Base-by-base conservation (phyloP, 495 filamentous ascomycete species). In the Amphirosellinia nigrospora region DNA sequence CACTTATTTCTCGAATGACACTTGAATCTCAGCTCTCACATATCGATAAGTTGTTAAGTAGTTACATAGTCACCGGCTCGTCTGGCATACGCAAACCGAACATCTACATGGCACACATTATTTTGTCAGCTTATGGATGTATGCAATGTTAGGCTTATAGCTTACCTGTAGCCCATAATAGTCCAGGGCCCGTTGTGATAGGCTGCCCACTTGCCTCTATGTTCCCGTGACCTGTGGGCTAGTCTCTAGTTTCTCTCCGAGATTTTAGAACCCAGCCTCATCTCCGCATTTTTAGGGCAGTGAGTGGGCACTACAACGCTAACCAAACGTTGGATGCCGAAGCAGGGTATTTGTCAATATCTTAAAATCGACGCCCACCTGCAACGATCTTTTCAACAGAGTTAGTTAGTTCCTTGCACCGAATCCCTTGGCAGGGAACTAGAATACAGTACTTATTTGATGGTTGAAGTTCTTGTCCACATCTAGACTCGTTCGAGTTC, bases 261-360 rank as follows among this genome's bases (percentile, higher is more conserved):
- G 19, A 36, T 56, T 36, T 56, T 7, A 16, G 53, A 36, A 56
- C 13, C 53, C 30, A 34, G 53, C 26, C 53, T 36, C 26, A 32
- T 56, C 53, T 56, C 53, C 53, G 53, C 53, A 36, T 36, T 56
- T 56, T 23, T 28, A 23, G 23, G 48, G 48, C 26, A 28, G 15
- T n/a, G 26, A 11, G 13, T 43, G 41, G 41, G 19, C 41, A 43
- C 41, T 6, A 43, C 46, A 9, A 26, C 48, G 48, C 53, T 56
- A 56, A n/a, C 32, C 19, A 56, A 21, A 19, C 1, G 15, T 19
- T n/a, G 3, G 53, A n/a, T 56, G 16, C 48, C 48, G 48, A 53
- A 53, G 30, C 5, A 53, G 48, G 48, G 23, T 15, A 28, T 53
- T 4, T 23, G 48, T n/a, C 15, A 36, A 56, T 21, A 34, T 36